These are phyloP conservation scores for Dissophora globulifera DNA, from an alignment of 192 early-diverging fungal species.

Conservation along the genomic window DNA sequence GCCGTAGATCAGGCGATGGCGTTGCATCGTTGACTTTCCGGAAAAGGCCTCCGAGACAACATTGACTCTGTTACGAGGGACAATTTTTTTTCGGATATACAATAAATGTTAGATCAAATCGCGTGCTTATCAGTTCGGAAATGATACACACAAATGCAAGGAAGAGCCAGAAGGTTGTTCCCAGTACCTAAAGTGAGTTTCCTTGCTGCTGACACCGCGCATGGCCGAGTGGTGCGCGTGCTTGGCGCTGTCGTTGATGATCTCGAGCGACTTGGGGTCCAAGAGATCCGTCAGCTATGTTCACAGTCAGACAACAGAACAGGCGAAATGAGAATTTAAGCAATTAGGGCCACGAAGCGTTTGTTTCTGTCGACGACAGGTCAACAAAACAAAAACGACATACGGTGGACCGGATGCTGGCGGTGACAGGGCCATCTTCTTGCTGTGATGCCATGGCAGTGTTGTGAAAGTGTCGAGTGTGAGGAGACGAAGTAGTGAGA, in stretches of 20 bases:
- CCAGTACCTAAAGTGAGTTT: conserved; percentile 87
- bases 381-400: no score
- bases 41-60: conserved; percentile 78
- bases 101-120: no score
- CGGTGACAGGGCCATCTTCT: conserved; percentile 42
- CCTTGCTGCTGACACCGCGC: conserved; percentile 77
- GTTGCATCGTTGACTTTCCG: conserved; percentile 68
- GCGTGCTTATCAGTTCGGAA: no score
- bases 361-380: no score
- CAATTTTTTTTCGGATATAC: no score
- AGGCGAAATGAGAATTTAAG: not conserved
- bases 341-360: no score
- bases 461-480: conserved; percentile 12
- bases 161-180: no score
- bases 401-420: conserved; percentile 49
- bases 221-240: conserved; percentile 89
- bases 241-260: conserved; percentile 81
- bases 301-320: not conserved
- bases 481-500: not conserved
- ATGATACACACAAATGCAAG: no score
- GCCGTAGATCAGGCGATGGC: conserved; percentile 76
- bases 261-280: conserved; percentile 69
- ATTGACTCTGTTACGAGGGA: conserved; percentile 57
- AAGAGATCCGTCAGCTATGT: conserved; percentile 56
- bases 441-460: conserved; percentile 43